A percentile compares a stretch with the other conserved stretches of the same genome.
These are phyloP conservation scores for Solanum piurae DNA, from an alignment of 257 asterid species.

Conservation along the genomic window DNA sequence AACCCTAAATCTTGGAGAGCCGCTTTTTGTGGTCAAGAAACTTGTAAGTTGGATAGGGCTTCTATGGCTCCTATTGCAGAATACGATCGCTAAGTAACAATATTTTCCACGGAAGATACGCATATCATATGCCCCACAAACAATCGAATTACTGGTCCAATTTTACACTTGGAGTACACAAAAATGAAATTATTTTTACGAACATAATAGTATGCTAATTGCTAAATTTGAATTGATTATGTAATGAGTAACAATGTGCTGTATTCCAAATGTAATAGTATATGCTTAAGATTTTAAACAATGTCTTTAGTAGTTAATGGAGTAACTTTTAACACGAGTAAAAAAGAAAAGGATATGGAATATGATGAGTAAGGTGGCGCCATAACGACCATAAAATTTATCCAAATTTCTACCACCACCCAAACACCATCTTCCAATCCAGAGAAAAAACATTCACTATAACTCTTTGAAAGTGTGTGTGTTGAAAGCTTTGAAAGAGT, in stretches of 20 bases:
- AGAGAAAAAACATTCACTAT: not conserved
- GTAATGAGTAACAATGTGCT: not conserved
- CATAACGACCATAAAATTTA: slow-evolving; percentile 28
- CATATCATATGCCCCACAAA: not conserved
- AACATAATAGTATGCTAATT: not conserved
- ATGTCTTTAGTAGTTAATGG: not conserved
- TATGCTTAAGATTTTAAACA: not conserved
- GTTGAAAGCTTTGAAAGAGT: not conserved
- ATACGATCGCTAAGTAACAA: not conserved
- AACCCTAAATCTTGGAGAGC: not conserved
- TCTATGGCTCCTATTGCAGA: not conserved
- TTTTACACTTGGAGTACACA: not conserved
- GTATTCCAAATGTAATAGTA: too few relatives aligned
- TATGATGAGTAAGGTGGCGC: not conserved
- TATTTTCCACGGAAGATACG: not conserved
- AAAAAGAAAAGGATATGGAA: not conserved
- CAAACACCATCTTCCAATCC: slow-evolving; percentile 18
- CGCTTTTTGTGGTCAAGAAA: slow-evolving; percentile 11
- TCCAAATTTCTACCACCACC: slow-evolving; percentile 51
- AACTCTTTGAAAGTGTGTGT: not conserved
- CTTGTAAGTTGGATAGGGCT: slow-evolving; percentile 15
- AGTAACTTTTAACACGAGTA: not conserved
- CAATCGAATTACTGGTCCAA: not conserved
- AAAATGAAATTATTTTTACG: not conserved
- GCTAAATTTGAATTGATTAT: not conserved